Evolutionary conservation across 148 eudicot genomes (phyloP).

Genomic region (Rhododendron kiyosumense): DNA sequence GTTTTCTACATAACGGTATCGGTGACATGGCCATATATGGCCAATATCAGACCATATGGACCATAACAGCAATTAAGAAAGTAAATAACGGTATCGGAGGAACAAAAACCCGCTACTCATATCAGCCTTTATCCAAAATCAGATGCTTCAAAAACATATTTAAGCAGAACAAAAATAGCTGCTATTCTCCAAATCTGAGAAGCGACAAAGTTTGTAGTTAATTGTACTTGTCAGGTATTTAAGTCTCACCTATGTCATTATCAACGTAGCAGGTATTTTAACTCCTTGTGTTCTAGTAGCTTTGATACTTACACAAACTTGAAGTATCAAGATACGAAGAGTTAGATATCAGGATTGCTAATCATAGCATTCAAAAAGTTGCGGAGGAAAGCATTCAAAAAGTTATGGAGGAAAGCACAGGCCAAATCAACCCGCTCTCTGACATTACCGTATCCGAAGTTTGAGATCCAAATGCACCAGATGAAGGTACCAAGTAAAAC

Average conservation of each 20-base stretch:
- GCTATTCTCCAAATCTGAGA: background rate
- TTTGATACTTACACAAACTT: background rate
- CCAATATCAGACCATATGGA: no score
- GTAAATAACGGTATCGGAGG: no score
- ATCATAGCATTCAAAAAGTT: background rate
- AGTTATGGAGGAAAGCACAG: background rate
- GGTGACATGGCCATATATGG: no score
- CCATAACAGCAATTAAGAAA: no score
- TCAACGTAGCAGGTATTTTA: background rate
- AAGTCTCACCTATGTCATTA: background rate
- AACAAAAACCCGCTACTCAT: no score
- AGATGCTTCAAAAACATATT: background rate
- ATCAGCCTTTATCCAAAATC: no score
- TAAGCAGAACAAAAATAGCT: background rate
- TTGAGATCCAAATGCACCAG: background rate
- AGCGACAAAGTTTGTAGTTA: background rate
- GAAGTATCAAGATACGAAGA: background rate
- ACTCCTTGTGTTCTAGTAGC: background rate
- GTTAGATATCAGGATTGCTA: background rate
- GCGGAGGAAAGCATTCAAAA: no score
- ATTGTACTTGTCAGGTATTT: background rate
- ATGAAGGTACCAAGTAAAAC: background rate
- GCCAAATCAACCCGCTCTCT: background rate
- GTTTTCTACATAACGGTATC: background rate
- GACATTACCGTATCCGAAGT: background rate